Evolutionary conservation across 2,329 filamentous ascomycete species (phyloP).

Genomic region (Clonostachys rosea): DNA sequence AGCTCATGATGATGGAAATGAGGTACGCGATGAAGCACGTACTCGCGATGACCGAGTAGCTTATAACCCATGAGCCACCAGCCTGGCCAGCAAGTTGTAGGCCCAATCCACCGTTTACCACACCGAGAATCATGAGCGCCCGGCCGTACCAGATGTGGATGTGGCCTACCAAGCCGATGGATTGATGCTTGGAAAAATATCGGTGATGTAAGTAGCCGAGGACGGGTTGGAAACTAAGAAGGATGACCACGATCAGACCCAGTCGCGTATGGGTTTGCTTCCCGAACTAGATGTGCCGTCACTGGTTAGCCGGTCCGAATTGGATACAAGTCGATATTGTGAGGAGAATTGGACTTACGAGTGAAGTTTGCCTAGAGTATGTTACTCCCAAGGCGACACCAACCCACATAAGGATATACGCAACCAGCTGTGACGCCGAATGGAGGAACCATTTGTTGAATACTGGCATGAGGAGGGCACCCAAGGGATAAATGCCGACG

Average conservation of each 20-base stretch:
- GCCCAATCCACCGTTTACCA: conserved; percentile 61
- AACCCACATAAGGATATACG: conserved; percentile 53
- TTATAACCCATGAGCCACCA: conserved; percentile 33
- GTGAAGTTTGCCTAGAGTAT: conserved; percentile 17
- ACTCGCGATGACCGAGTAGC: conserved; percentile 51
- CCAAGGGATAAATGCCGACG: conserved; percentile 54
- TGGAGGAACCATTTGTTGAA: conserved; percentile 55
- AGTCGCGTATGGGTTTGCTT: conserved; percentile 47
- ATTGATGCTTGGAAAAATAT: conserved; percentile 40
- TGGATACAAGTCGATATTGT: no score
- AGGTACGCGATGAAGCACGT: conserved; percentile 42
- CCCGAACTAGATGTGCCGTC: conserved; percentile 36
- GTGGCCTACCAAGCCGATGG: conserved; percentile 46
- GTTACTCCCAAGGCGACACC: conserved; percentile 54
- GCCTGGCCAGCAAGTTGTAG: conserved; percentile 40
- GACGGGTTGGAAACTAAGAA: conserved; percentile 53
- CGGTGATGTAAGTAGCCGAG: conserved; percentile 55
- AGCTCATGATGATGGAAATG: conserved; percentile 10
- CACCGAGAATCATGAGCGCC: conserved; percentile 51
- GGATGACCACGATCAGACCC: conserved; percentile 47
- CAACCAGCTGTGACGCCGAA: conserved; percentile 46
- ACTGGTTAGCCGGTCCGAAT: no score
- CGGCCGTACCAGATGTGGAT: conserved; percentile 61
- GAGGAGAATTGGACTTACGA: no score
- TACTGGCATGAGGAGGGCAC: conserved; percentile 55